Percentiles rank a stretch among this genome's conserved stretches.
Conservation (phyloP, 352 stramenopile species). For the Plasmopara halstedii region DNA sequence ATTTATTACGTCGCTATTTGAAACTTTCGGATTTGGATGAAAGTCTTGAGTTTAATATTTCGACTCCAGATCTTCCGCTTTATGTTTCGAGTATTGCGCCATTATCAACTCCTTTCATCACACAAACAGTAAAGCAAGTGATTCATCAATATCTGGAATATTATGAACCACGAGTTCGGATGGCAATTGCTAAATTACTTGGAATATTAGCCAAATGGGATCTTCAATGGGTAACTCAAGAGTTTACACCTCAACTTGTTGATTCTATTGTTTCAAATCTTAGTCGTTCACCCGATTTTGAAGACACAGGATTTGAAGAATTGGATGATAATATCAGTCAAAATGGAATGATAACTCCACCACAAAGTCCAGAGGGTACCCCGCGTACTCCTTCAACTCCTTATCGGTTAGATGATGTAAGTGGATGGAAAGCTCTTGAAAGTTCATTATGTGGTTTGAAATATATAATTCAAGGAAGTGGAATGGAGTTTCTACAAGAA, state of each 20-base stretch:
- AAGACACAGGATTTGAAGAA: conserved; percentile 68
- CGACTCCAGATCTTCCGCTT: conserved; percentile 6
- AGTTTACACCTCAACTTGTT: conserved; percentile 67
- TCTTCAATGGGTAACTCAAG: conserved; percentile 38
- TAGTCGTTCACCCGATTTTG: conserved; percentile 70
- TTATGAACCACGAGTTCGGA: conserved; percentile 79
- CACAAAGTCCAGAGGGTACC: conserved; percentile 48
- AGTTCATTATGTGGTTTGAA: conserved; percentile 87
- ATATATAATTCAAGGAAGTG: conserved; percentile 74
- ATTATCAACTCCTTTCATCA: conserved; percentile 37
- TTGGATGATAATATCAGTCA: conserved; percentile 76
- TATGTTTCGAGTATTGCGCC: conserved; percentile 17
- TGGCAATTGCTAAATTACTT: conserved; percentile 62
- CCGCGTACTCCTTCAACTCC: conserved; percentile 67
- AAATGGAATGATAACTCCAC: conserved; percentile 69
- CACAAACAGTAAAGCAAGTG: conserved; percentile 30
- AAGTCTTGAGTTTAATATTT: conserved; percentile 24
- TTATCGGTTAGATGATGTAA: conserved; percentile 92
- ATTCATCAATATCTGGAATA: conserved; percentile 69
- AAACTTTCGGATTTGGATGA: conserved; percentile 22
- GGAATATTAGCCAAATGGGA: conserved; percentile 60
- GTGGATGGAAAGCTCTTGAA: conserved; percentile 94
- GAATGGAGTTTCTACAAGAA: conserved; percentile 52
- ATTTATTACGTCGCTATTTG: conserved; percentile 34
- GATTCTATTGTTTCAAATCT: conserved; percentile 71